These are phyloP conservation scores for Thalassiosira mediterranea DNA, from an alignment of 352 stramenopile species.

Conservation along the genomic window DNA sequence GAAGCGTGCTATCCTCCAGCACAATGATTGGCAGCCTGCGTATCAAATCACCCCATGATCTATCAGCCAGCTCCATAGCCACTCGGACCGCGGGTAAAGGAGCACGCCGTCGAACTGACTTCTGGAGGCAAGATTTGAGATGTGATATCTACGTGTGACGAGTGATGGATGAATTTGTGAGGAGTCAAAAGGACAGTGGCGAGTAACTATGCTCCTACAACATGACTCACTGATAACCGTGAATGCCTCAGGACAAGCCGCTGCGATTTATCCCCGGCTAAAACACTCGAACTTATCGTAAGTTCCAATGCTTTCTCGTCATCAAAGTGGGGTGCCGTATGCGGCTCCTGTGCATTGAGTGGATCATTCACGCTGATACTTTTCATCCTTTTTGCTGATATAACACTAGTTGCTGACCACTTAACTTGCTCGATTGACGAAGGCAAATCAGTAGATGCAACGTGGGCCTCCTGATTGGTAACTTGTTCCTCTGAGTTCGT, in stretches of 20 bases:
- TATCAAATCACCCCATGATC: conserved; percentile 69
- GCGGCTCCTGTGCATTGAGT: too few species aligned
- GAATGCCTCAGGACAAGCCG: conserved; percentile 63
- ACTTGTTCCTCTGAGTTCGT: too few species aligned
- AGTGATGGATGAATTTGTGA: too few species aligned
- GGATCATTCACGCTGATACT: conserved; percentile 7
- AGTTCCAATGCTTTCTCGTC: conserved; percentile 34
- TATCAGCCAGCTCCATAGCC: conserved; percentile 80
- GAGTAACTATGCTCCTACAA: too few species aligned
- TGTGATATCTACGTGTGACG: too few species aligned
- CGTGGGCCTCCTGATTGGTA: too few species aligned
- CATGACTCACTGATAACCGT: conserved; percentile 59
- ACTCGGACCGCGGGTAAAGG: conserved; percentile 75
- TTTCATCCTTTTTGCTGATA: conserved; percentile 52
- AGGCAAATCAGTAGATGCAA: too few species aligned
- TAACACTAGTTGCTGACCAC: conserved; percentile 40
- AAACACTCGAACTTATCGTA: conserved; percentile 45
- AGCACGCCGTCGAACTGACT: conserved; percentile 72
- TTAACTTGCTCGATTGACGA: conserved; percentile 21
- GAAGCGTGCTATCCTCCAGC: conserved; percentile 83
- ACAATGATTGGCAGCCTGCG: conserved; percentile 82
- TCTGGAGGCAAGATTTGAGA: conserved; percentile 86
- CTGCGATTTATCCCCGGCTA: conserved; percentile 21
- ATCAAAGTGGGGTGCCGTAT: neutral
- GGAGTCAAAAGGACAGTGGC: too few species aligned